Evolutionary conservation across 1,284 basidiomycete species (phyloP).

Genomic region (Trichosporon sp.): DNA sequence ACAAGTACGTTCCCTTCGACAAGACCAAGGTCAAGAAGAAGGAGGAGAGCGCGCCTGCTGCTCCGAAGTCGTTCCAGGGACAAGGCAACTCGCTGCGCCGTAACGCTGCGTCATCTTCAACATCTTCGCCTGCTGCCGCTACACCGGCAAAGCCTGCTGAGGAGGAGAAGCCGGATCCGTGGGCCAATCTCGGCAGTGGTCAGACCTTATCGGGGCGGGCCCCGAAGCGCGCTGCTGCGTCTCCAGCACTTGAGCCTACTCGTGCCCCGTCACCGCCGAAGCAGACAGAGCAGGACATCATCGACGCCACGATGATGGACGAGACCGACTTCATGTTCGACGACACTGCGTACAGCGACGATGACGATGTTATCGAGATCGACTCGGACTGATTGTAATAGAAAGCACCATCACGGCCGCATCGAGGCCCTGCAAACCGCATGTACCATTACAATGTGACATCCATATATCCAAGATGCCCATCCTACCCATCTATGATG

Average conservation of each 20-base stretch:
- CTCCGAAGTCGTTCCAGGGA: slow-evolving; percentile 36
- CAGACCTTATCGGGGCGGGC: slow-evolving; percentile 28
- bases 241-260: background rate
- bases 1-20: slow-evolving; percentile 65
- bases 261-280: slow-evolving; percentile 2
- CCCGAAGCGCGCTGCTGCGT: slow-evolving; percentile 8
- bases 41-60: slow-evolving; percentile 4
- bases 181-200: slow-evolving; percentile 43
- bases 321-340: slow-evolving; percentile 41
- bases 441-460: slow-evolving; percentile 9
- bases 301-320: slow-evolving; percentile 43
- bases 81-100: slow-evolving; percentile 37
- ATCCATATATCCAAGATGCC: background rate
- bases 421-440: background rate
- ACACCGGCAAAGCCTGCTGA: background rate
- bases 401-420: background rate
- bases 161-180: slow-evolving; percentile 38
- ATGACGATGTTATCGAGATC: slow-evolving; percentile 41
- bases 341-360: slow-evolving; percentile 28
- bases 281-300: slow-evolving; percentile 27
- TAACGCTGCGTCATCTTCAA: slow-evolving; percentile 4
- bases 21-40: slow-evolving; percentile 47
- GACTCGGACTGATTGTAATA: slow-evolving; percentile 36
- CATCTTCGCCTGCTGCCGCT: background rate
- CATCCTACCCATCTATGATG: background rate